Evolutionary conservation across 1,284 basidiomycete genomes (phyloP), one percentile per base, ranked within the genome.

Genomic region (Austroboletus niveus): DNA sequence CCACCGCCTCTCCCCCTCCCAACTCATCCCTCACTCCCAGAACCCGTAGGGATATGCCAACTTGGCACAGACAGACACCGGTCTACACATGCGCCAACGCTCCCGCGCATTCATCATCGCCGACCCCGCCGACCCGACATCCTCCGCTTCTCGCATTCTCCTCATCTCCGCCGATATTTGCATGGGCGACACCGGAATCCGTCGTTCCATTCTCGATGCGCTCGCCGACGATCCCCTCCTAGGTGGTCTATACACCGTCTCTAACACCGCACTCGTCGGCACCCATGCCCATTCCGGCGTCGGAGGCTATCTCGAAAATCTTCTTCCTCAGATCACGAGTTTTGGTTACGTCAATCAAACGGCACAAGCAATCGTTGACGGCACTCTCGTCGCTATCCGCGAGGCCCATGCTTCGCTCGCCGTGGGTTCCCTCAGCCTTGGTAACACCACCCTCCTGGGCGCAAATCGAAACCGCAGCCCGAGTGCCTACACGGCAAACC

Each of bases 211-310:
- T 55, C 79, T 92, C 29, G 66, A 76, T 8, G 70, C 77, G 29
- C 75, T 91, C 6, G 73, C 80, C 9, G 59, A 74, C 4, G 61
- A 62, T 49, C 61, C 61, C 22, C 65, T 74, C 42, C 87, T 78
- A 60, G 82, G 84, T 1, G 82, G 80, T 4, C 49, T 89, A 6
- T 92, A 91, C 66, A 81, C 75, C 22, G 74, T 85, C 59, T 73
- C 74, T 11, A 93, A 93, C 60, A 81, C 90, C 55, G 89, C 89
- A 3, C 82, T 90, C 52, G 81, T 86, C 24, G 84, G 86, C 39
- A 92, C 90, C 0, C 90, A 93, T 64, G 78, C 69, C 58, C 90
- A 93, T 66, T 75, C 85, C 1, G 90, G 89, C 15, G 89, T 89
- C 15, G 89, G 87, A 30, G 89, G 89, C 0, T 92, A 89, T 68